Base-by-base conservation (phyloP, 2,329 filamentous ascomycete species). In the Periconia macrospinosa region DNA sequence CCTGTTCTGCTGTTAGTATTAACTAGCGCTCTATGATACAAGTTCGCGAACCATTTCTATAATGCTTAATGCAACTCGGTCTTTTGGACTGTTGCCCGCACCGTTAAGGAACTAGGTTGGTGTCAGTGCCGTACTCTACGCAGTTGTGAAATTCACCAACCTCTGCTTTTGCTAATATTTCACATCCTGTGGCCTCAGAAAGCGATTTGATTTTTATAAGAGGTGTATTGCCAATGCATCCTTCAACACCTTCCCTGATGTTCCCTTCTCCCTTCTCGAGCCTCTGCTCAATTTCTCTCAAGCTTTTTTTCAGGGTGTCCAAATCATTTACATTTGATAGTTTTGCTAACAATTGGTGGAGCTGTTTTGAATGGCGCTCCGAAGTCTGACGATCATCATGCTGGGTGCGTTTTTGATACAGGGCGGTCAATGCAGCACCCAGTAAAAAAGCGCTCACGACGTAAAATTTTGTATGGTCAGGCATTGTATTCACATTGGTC, bases 101-200 rank as follows among this genome's bases (percentile, higher is more conserved):
- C 92, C 94, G 76, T 99, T 97, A 50, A 99, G 83, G 69, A 96
- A 95, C 82, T 83, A n/a, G 30, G 2, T 44, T 10, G 1, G 2
- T 41, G 7, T 27, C 3, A 33, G 17, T 14, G n/a, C 18, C 27
- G 15, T 3, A 27, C 8, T 8, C 8, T 27, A 27, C 23, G 8
- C 42, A 46, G 40, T 5, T 10, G n/a, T 14, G 13, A 13, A 19
- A 41, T 15, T 2, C 18, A n/a, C 19, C 27, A 73, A 83, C 82
- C 73, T 99, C 94, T 46, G 92, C 92, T 76, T 99, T 99, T 61
- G 88, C 94, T 35, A 97, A 80, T 66, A 99, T 96, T 41, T 86
- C 86, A 67, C 94, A 92, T 18, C 92, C 92, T 3, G 94, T 97
- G 17, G 87, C 91, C 45, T 89, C 86, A 3, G 90, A 95, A 20